Base-by-base conservation (phyloP, 2,329 filamentous ascomycete genomes). In the Myriosclerotinia curreyana region DNA sequence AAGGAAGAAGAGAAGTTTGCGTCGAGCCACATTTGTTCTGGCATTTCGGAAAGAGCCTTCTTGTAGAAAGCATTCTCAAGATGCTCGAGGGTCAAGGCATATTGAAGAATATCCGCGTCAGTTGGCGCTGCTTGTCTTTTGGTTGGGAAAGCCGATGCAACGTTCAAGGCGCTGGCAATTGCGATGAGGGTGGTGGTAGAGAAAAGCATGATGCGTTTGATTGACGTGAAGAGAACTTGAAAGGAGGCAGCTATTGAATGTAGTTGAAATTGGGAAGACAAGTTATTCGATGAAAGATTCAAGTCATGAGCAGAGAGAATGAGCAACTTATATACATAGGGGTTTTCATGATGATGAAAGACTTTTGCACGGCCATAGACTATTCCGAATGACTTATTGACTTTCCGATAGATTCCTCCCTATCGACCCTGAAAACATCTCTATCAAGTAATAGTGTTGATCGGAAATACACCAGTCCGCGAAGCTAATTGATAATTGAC, bases 51-150 rank as follows among this genome's bases (percentile, higher is more conserved):
- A 8, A 90, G 78, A 48, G 82, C 86, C 53, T 86, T 73, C 46
- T 78, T 78, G 76, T 90, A 90, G 76, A 89, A 90, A 59, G 78
- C 79, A 67, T 85, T 78, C 75, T 90, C 87, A 46, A 85, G 80
- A 66, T 83, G 80, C 74, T 86, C 83, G 14, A 85, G 79, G 65
- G 79, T 79, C 58, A 82, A 72, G 25, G 80, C 80, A 59, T 80
- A 81, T 74, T 80, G 79, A 61, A 81, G 75, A 60, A 81, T 80
- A 51, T 74, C 72, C 28, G 69, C 69, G 46, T 71, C 67, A 2
- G 50, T 54, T 28, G 61, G 61, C 15, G 49, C 59, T 31, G 68
- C 64, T 53, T 71, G 69, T 66, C 70, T 68, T 64, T 71, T 72
- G 2, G 67, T 60, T 52, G 67, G 61, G 36, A 65, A 51, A 42